Evolutionary conservation across 371 early-diverging fungal species (phyloP).

Genomic region (Dichotomocladium elegans): DNA sequence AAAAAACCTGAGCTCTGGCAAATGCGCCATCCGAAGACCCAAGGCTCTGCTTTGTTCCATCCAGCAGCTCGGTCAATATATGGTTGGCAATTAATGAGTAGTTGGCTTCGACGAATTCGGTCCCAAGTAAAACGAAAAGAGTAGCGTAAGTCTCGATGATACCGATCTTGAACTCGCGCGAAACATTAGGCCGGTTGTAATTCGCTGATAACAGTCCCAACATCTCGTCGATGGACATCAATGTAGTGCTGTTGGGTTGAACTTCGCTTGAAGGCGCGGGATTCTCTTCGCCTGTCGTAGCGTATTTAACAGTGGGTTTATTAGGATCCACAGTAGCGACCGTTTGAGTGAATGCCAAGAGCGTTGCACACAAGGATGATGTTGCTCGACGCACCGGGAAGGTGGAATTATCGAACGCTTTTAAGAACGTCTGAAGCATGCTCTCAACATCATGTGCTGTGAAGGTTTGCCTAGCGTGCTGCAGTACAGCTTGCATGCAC

Average conservation of each 20-base stretch:
- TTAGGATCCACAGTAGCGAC: constrained; percentile 34
- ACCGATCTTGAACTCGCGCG: constrained; percentile 76
- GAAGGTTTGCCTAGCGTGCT: constrained; percentile 44
- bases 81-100: constrained; percentile 70
- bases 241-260: background rate
- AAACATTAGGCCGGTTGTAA: constrained; percentile 55
- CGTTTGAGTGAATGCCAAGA: constrained; percentile 57
- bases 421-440: constrained; percentile 52
- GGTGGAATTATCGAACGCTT: constrained; percentile 67
- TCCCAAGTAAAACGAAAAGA: constrained; percentile 69
- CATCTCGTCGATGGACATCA: constrained; percentile 69
- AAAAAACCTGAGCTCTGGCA: constrained; percentile 62
- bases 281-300: constrained; percentile 36
- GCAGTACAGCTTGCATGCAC: constrained; percentile 53
- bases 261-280: constrained; percentile 4
- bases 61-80: constrained; percentile 58
- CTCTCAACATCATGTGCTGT: constrained; percentile 64
- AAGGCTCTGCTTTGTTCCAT: constrained; percentile 16
- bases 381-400: constrained; percentile 64
- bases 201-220: constrained; percentile 55
- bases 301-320: constrained; percentile 34
- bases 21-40: constrained; percentile 58
- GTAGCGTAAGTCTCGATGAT: constrained; percentile 79
- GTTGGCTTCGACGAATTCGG: constrained; percentile 69
- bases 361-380: constrained; percentile 57